phyloP scores from a whole-genome alignment of 371 early-diverging fungal species.

The Chytridium lagenaria region DNA sequence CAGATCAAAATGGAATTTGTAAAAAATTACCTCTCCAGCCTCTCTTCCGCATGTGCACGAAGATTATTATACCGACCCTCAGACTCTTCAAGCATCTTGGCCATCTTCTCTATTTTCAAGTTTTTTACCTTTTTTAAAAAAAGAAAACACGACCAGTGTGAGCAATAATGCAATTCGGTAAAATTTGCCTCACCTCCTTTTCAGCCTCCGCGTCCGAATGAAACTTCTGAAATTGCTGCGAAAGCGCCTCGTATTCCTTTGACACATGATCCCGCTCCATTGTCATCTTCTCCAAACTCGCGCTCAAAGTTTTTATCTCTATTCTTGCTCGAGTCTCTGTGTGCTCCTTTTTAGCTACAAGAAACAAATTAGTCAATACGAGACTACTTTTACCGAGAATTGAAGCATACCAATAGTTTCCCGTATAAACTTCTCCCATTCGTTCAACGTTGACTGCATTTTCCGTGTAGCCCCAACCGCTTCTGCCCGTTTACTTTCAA shows the following conservation, averaged over 20 bases:
- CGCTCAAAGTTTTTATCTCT: neutral
- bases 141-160: neutral
- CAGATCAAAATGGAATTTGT: neutral
- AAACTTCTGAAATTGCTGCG: neutral
- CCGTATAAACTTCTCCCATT: slow-evolving; percentile 43
- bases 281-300: neutral
- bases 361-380: neutral
- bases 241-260: neutral
- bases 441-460: slow-evolving; percentile 34
- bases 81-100: slow-evolving; percentile 24
- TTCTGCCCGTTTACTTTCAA: slow-evolving; percentile 21
- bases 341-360: slow-evolving; percentile 4
- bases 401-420: slow-evolving; percentile 36
- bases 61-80: slow-evolving; percentile 41
- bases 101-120: slow-evolving; percentile 17
- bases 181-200: slow-evolving; percentile 27
- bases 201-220: neutral
- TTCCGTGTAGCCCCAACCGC: slow-evolving; percentile 19
- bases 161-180: neutral
- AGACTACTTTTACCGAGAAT: neutral
- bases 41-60: slow-evolving; percentile 48
- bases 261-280: slow-evolving; percentile 3
- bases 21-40: slow-evolving; percentile 40
- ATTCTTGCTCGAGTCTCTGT: neutral
- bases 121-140: neutral